These are phyloP conservation scores for Solanum clarkiae DNA, from an alignment of 257 asterid species.

Conservation along the genomic window DNA sequence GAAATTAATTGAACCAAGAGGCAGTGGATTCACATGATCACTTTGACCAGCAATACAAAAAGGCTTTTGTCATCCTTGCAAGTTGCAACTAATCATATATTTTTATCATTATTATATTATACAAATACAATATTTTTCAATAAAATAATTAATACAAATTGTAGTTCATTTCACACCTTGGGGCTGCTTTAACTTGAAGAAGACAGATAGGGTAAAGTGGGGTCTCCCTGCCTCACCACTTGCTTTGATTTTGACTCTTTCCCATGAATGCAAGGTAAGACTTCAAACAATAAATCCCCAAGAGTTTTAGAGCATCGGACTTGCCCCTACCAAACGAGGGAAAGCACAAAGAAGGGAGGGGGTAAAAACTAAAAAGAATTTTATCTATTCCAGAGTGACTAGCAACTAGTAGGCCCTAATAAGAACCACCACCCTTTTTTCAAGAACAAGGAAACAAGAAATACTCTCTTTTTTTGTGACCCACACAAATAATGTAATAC, in stretches of 20 bases:
- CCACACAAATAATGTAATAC: constrained; percentile 13
- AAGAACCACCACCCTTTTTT: constrained; percentile 13
- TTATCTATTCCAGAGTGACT: constrained; percentile 3
- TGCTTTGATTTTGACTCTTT: neutral
- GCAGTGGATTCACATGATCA: neutral
- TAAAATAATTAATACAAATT: neutral
- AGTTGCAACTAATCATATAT: neutral
- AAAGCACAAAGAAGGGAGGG: neutral
- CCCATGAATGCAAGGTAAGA: neutral
- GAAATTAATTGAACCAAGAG: neutral
- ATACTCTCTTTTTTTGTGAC: neutral
- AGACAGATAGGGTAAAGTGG: neutral
- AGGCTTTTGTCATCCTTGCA: neutral
- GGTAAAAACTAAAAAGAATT: constrained; percentile 15
- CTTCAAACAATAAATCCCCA: no score
- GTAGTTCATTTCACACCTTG: neutral
- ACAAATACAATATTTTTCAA: neutral
- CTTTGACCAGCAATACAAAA: neutral
- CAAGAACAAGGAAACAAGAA: constrained; percentile 14
- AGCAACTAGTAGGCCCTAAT: constrained; percentile 1
- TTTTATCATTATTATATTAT: neutral
- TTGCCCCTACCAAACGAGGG: no score
- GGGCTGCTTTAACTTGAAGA: neutral
- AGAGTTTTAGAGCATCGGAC: no score
- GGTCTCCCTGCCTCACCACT: neutral